Base-by-base conservation (phyloP, 2,329 filamentous ascomycete species). In the Colletotrichum scovillei region DNA sequence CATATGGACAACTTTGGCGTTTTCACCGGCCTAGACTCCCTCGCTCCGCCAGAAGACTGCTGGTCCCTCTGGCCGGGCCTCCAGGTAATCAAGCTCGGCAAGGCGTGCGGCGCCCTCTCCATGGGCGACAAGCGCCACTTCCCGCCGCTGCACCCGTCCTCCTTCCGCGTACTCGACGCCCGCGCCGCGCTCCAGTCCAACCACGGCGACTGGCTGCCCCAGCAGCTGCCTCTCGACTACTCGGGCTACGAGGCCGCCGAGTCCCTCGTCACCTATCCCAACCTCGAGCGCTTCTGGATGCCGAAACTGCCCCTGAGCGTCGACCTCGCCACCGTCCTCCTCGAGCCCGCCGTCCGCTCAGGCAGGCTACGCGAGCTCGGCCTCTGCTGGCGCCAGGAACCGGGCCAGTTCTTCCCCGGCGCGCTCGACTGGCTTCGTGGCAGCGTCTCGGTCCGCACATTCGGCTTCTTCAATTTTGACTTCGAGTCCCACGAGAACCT, bases 391-490 rank as follows among this genome's bases (percentile, higher is more conserved):
- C 60, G 67, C n/a, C 70, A 70, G 60, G 70, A 77, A 14, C 76
- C 73, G 12, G 68, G 77, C 16, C 80, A 83, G 38, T 73, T 69
- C 60, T 75, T 74, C 66, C 75, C 85, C 14, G 63, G 76, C 19
- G 75, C 76, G 1, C 81, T 82, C 69, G 74, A 73, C 7, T 86
- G 84, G 83, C 76, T 85, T 2, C 76, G 78, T 16, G 83, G 83
- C 46, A 76, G 79, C 1, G 55, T 76, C 24, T 80, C 78, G 2
- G 81, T 86, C 32, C 79, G 74, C 52, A 79, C 77, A 42, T 77
- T 85, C 2, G 81, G 81, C 4, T 58, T 85, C 32, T 82, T 78
- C 53, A 72, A 80, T 35, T 84, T 85, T 60, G 76, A 78, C 38
- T 84, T 85, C 73, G 76, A 75, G 58, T 63, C 72, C 63, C 72